Evolutionary conservation across 371 early-diverging fungal genomes (phyloP).

Genomic region (Apophysomyces ossiformis): DNA sequence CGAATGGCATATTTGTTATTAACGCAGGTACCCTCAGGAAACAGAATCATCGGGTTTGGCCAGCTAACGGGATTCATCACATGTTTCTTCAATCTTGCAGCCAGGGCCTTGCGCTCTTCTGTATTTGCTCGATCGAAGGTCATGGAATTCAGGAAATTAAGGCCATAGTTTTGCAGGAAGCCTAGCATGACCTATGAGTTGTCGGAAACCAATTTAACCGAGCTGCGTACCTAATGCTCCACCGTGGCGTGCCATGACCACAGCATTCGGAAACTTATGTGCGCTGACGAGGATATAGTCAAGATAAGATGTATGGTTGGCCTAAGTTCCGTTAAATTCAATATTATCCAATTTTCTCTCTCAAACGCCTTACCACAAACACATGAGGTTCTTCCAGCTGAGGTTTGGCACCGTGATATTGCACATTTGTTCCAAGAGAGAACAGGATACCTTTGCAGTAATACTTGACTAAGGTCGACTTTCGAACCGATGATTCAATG

Average conservation of each 20-base stretch:
- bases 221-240: slow-evolving; percentile 37
- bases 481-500: not conserved
- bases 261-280: slow-evolving; percentile 77
- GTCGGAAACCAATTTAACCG: not conserved
- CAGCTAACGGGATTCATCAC: slow-evolving; percentile 38
- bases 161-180: slow-evolving; percentile 69
- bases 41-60: slow-evolving; percentile 70
- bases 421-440: slow-evolving; percentile 61
- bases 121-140: slow-evolving; percentile 78
- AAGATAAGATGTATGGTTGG: slow-evolving; percentile 84
- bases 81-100: slow-evolving; percentile 41
- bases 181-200: slow-evolving; percentile 47
- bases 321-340: slow-evolving; percentile 17
- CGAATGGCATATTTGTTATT: slow-evolving; percentile 84
- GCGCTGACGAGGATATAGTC: slow-evolving; percentile 80
- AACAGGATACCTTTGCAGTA: slow-evolving; percentile 68
- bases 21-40: slow-evolving; percentile 92
- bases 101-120: slow-evolving; percentile 61
- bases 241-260: slow-evolving; percentile 73
- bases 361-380: slow-evolving; percentile 50
- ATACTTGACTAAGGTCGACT: slow-evolving; percentile 61
- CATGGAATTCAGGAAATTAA: slow-evolving; percentile 72
- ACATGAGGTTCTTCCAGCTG: slow-evolving; percentile 65
- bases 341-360: no score
- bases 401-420: slow-evolving; percentile 70